Evolutionary conservation across 768 basidiomycete genomes (phyloP), one percentile per base, ranked within the genome.

Genomic region (Termitomyces sp.): DNA sequence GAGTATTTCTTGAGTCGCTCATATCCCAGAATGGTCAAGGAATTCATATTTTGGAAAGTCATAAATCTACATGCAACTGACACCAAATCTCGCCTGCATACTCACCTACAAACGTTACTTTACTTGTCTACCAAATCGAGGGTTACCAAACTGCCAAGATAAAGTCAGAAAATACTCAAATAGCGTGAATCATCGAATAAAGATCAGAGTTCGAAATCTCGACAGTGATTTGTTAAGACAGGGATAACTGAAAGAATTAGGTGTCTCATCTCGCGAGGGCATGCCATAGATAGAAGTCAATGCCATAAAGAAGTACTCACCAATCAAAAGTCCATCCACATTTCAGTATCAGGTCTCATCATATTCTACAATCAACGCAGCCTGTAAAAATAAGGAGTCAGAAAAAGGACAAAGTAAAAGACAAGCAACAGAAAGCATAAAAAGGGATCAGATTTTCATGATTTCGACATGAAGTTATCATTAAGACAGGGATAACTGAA

Each of bases 401-500:
- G 54, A 12, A 53, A 40, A 47, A 44, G 33, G 3, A 45, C 26
- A n/a, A 2, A 6, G 38, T 35, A 8, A 3, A 21, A 43, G 7
- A n/a, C 33, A 14, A 23, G n/a, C 47, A 19, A 37, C 1, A 37
- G 19, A 17, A 50, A 19, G 8, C 17, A 45, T 37, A 21, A 43
- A 41, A 9, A 41, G 58, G 45, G 21, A 50, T 65, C 64, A 69
- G 69, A 66, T 69, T 70, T 68, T 68, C 67, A 66, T 63, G 52
- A 57, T 69, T 64, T 70, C 69, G 69, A 70, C 69, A 70, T 63
- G 37, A 50, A 28, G 41, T 44, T 44, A n/a, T 46, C 35, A 48
- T 67, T 70, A 68, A 70, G 69, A 70, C 69, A 70, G 69, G 69
- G 69, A 70, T 70, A 70, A 70, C 69, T 69, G 68, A 69, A 70